phyloP scores from a whole-genome alignment of 371 early-diverging fungal genomes.

The Mortierella sp. region DNA sequence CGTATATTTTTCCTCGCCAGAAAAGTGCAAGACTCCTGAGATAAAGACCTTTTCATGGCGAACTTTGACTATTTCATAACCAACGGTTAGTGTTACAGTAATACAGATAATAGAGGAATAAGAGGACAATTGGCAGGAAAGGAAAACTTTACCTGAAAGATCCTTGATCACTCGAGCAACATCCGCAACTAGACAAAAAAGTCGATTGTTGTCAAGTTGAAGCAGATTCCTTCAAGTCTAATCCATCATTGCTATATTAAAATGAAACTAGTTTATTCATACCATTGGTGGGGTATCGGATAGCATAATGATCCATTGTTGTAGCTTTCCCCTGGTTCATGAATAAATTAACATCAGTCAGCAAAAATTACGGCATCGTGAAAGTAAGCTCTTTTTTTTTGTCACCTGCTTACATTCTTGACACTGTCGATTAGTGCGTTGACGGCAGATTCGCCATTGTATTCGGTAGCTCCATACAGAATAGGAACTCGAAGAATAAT shows the following conservation, averaged over 20 bases:
- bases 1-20: conserved; percentile 72
- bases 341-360: not conserved
- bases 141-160: conserved; percentile 59
- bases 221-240: not conserved
- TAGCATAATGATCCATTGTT: conserved; percentile 77
- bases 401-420: conserved; percentile 48
- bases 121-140: not conserved
- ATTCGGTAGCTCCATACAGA: conserved; percentile 79
- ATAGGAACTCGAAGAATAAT: conserved; percentile 86
- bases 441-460: conserved; percentile 82
- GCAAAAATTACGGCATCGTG: not conserved
- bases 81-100: not conserved
- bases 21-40: conserved; percentile 79
- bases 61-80: conserved; percentile 50
- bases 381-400: not conserved
- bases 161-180: conserved; percentile 77
- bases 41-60: conserved; percentile 61
- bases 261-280: conserved; percentile 12
- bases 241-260: not conserved
- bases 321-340: conserved; percentile 35
- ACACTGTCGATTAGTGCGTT: conserved; percentile 78
- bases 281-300: conserved; percentile 87
- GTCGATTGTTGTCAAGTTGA: not conserved
- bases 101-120: not conserved
- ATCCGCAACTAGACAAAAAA: conserved; percentile 63